Conservation (phyloP, 768 basidiomycete genomes). For the Hygrophoropsis aurantiaca region DNA sequence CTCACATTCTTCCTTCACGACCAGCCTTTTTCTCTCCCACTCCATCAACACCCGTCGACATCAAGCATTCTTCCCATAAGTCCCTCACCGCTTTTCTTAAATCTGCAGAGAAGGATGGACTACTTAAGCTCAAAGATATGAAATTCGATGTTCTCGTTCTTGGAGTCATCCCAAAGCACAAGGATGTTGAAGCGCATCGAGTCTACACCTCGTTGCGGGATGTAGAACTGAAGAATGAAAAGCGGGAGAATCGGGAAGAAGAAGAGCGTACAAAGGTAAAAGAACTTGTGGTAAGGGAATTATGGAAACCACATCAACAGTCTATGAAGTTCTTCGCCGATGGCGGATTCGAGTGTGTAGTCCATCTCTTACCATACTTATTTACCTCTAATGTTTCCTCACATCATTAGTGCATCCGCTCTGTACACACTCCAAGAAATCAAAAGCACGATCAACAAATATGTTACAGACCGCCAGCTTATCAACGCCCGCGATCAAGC, state of each 20-base stretch:
- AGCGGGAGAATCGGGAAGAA: constrained; percentile 54
- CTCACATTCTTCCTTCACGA: constrained; percentile 76
- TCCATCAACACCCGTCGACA: constrained; percentile 50
- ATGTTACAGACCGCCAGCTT: constrained; percentile 60
- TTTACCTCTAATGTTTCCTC: constrained; percentile 1
- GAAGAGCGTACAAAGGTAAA: constrained; percentile 44
- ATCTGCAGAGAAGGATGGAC: constrained; percentile 65
- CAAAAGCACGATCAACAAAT: constrained; percentile 55
- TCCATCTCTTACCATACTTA: neutral
- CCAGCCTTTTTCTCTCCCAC: constrained; percentile 45
- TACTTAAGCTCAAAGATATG: constrained; percentile 70
- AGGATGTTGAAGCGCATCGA: constrained; percentile 51
- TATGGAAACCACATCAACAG: constrained; percentile 72
- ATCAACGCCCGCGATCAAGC: constrained; percentile 66
- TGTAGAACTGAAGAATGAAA: constrained; percentile 61
- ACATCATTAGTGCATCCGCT: constrained; percentile 45
- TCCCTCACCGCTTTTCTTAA: constrained; percentile 83
- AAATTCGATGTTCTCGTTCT: constrained; percentile 54
- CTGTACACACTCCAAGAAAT: constrained; percentile 61
- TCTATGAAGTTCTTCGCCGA: constrained; percentile 62
- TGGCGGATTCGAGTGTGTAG: constrained; percentile 59
- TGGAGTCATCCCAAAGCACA: constrained; percentile 56
- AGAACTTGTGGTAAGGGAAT: constrained; percentile 60
- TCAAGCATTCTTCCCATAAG: constrained; percentile 80
- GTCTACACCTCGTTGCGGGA: constrained; percentile 63